Conservation (phyloP, 768 basidiomycete genomes). For the Psilocybe sp. region DNA sequence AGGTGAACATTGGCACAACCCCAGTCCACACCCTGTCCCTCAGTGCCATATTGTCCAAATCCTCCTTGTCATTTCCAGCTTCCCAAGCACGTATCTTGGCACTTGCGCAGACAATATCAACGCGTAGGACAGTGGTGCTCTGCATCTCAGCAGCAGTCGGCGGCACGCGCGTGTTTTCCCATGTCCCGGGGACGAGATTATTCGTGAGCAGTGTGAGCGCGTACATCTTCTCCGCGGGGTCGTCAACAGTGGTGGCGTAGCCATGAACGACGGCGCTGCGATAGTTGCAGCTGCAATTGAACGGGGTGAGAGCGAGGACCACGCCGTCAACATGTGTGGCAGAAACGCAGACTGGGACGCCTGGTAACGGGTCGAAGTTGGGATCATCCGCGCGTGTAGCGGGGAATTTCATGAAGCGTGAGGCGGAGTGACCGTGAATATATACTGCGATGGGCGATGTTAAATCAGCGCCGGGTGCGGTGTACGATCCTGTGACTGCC, state of each 20-base stretch:
- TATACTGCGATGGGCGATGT: conserved; percentile 16
- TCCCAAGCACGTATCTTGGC: conserved; percentile 22
- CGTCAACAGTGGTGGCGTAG: conserved; percentile 15
- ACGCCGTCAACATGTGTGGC: conserved; percentile 25
- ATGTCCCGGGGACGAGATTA: conserved; percentile 18
- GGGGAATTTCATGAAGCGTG: conserved; percentile 19
- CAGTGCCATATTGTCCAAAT: conserved; percentile 17
- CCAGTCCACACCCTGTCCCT: conserved; percentile 22
- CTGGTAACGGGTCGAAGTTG: conserved; percentile 10
- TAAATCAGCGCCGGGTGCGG: conserved; percentile 1
- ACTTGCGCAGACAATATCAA: conserved; percentile 26
- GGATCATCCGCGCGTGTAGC: conserved; percentile 5
- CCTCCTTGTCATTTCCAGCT: conserved; percentile 19
- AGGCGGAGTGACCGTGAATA: conserved; percentile 20
- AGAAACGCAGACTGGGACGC: conserved; percentile 22
- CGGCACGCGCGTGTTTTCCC: conserved; percentile 24
- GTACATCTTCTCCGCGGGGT: conserved; percentile 21
- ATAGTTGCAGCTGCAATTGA: conserved; percentile 27
- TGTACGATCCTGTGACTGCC: conserved; percentile 19
- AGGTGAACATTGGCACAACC: conserved; percentile 14
- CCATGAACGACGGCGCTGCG: conserved; percentile 26
- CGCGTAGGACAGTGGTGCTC: conserved; percentile 20
- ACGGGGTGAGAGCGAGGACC: conserved; percentile 25
- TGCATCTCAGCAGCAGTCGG: conserved; percentile 21
- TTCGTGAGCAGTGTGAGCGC: conserved; percentile 22